Evolutionary conservation across 176 grass and related monocot genomes (phyloP).

Genomic region (Phyllostachys edulis): DNA sequence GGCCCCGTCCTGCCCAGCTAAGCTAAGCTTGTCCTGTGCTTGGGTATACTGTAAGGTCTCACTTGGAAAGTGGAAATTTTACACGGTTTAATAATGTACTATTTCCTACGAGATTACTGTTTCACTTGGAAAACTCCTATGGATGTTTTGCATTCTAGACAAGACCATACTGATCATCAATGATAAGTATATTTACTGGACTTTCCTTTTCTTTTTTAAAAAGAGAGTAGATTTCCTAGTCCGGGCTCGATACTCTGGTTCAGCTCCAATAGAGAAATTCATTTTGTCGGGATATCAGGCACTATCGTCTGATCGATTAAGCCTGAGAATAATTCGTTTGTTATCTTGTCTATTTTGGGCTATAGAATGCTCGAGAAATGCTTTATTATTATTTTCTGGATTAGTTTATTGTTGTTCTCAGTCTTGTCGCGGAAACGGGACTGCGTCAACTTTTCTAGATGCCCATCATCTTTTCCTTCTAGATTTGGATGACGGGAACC

Average conservation of each 20-base stretch:
- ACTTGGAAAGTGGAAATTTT: no score
- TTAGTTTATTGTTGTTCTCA: neutral
- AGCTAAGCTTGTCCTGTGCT: neutral
- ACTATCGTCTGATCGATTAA: neutral
- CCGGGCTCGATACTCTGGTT: neutral
- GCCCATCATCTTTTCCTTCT: neutral
- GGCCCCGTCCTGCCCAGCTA: no score
- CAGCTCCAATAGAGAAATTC: neutral
- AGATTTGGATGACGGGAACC: conserved; percentile 3
- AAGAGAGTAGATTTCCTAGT: no score
- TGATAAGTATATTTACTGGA: neutral
- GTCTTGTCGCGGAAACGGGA: conserved; percentile 4
- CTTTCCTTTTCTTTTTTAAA: no score
- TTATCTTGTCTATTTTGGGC: neutral
- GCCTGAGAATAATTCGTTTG: neutral
- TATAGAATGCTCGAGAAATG: neutral
- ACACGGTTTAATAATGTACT: no score
- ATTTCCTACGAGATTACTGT: neutral
- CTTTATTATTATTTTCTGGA: neutral
- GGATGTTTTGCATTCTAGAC: neutral
- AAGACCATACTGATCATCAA: neutral
- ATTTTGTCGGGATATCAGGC: neutral
- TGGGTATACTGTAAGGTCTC: neutral
- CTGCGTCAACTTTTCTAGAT: conserved; percentile 15
- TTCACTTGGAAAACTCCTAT: neutral